Evolutionary conservation across 116 monocot genomes (phyloP), one percentile per base, ranked within the genome.

Genomic region (Dioscorea cayenensis): DNA sequence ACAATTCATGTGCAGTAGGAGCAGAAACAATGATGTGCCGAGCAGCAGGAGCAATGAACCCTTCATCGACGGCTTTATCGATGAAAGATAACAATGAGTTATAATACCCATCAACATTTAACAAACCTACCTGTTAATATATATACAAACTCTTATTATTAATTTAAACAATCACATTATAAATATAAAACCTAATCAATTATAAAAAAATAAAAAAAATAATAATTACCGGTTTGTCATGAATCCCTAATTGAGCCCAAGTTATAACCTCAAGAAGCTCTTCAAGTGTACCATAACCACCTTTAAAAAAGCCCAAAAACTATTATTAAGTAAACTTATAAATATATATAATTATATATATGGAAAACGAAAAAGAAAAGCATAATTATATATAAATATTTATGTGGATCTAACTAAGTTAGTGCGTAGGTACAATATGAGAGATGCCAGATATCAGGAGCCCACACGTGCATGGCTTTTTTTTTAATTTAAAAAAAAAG

Each of bases 81-180:
- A 89, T 75, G 73, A 89, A 85, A 2, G 74, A 51, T 10, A 89
- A 66, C 51, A 89, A 71, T 3, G 85, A 80, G 73, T 89, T 85
- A 73, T 89, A 89, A 76, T 89, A 89, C 0, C 85, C 89, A 48
- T 89, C 85, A n/a, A 89, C 89, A 64, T 89, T 89, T 66, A 89
- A 63, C 78, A 89, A 68, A 17, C 85, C 89, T 58, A 88, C 88
- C 88, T 88, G 25, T 25, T 25, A 0, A 25, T 25, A 72, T 16
- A 18, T n/a, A 18, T 55, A 2, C 55, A 55, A n/a, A 55, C 19
- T 5, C 12, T 43, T 43, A 43, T 55, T 18, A 19, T 55, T 55
- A 55, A 18, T 55, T 16, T 16, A 55, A 32, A 32, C 32, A 32
- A 32, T 32, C 32, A 32, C 32, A 32, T 32, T 32, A 32, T 32